Percentiles rank a stretch among this genome's conserved stretches.
Conservation (phyloP, 1,284 basidiomycete species). For the Rhodofomes roseus region DNA sequence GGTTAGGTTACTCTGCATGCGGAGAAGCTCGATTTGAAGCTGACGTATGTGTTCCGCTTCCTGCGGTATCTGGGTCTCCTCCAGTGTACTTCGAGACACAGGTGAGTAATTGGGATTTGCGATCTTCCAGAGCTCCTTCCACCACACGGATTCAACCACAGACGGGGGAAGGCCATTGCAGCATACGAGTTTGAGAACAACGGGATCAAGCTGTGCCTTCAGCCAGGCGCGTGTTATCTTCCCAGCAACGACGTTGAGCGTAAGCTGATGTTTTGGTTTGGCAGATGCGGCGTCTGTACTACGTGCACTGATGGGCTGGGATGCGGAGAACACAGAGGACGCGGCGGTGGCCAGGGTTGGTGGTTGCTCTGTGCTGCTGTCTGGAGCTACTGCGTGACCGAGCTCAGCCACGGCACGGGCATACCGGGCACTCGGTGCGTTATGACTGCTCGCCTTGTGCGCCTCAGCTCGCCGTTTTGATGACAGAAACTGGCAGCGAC, state of each 20-base stretch:
- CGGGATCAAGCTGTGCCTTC: not conserved
- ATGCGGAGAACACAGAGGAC: no score
- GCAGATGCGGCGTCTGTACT: no score
- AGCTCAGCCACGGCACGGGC: no score
- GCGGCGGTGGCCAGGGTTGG: no score
- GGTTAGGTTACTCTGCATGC: slow-evolving; percentile 9
- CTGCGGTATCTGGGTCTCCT: slow-evolving; percentile 9
- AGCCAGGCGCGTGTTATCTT: not conserved
- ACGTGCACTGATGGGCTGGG: no score
- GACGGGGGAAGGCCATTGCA: slow-evolving; percentile 4
- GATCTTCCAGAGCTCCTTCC: slow-evolving; percentile 14
- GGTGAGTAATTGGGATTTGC: slow-evolving; percentile 10
- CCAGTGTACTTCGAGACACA: slow-evolving; percentile 8
- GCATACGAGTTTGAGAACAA: slow-evolving; percentile 9
- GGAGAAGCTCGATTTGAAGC: slow-evolving; percentile 8
- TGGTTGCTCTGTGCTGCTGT: no score
- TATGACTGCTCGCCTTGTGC: not conserved
- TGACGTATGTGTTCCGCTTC: slow-evolving; percentile 6
- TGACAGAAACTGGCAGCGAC: not conserved
- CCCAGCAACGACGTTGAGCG: not conserved
- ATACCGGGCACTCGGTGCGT: not conserved
- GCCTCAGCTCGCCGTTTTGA: not conserved
- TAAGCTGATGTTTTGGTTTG: not conserved
- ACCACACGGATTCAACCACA: slow-evolving; percentile 15
- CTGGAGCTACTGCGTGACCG: no score